Conservation (phyloP, 2,329 filamentous ascomycete genomes). For the Pseudodiploospora longispora region DNA sequence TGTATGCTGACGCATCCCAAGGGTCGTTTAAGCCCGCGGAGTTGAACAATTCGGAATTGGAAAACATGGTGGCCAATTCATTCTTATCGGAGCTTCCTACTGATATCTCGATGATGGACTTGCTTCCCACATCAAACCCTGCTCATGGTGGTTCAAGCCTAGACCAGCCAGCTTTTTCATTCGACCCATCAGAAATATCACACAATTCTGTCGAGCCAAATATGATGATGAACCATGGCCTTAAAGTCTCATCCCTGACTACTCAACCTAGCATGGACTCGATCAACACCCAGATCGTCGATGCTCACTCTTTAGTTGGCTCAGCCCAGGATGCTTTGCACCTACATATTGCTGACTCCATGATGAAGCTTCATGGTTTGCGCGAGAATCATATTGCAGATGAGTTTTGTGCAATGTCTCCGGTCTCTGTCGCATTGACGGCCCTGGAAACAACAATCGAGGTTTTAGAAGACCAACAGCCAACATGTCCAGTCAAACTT, state of each 20-base stretch:
- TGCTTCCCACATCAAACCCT: slow-evolving; percentile 21
- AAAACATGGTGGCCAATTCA: slow-evolving; percentile 20
- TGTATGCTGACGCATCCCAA: slow-evolving; percentile 17
- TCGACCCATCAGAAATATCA: slow-evolving; percentile 24
- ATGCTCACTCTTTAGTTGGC: slow-evolving; percentile 28
- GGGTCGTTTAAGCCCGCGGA: slow-evolving; percentile 15
- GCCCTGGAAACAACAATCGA: slow-evolving; percentile 35
- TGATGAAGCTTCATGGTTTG: slow-evolving; percentile 32
- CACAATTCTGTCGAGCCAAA: slow-evolving; percentile 28
- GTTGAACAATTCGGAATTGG: slow-evolving; percentile 16
- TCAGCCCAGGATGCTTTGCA: slow-evolving; percentile 38
- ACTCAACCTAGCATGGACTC: slow-evolving; percentile 10
- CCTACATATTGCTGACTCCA: slow-evolving; percentile 37
- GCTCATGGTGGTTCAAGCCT: slow-evolving; percentile 18
- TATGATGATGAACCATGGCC: slow-evolving; percentile 26
- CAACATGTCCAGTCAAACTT: slow-evolving; percentile 32
- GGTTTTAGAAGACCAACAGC: slow-evolving; percentile 30
- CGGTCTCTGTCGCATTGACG: slow-evolving; percentile 28
- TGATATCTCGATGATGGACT: slow-evolving; percentile 28
- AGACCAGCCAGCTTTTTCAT: slow-evolving; percentile 29
- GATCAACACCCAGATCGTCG: slow-evolving; percentile 1
- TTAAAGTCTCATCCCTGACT: slow-evolving; percentile 13
- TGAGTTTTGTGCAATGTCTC: slow-evolving; percentile 31
- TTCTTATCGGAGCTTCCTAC: slow-evolving; percentile 35
- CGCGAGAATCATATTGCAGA: slow-evolving; percentile 33